Conservation (phyloP, 2,329 filamentous ascomycete genomes). For the Alternaria brassicicola region DNA sequence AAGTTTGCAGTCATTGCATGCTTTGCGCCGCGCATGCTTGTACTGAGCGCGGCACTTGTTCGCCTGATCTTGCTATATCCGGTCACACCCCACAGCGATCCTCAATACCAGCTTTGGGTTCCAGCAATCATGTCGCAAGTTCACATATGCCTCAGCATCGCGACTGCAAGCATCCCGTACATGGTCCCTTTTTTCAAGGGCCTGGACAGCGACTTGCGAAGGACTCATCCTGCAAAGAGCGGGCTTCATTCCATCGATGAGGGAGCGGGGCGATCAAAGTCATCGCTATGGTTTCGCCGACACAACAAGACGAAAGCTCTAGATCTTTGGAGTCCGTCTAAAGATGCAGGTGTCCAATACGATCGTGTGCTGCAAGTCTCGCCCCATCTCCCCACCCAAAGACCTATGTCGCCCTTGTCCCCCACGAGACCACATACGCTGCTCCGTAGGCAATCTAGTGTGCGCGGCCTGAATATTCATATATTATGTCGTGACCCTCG, state of each 20-base stretch:
- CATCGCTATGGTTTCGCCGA: constrained; percentile 19
- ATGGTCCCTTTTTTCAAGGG: constrained; percentile 40
- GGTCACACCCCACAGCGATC: constrained; percentile 32
- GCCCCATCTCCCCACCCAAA: constrained; percentile 27
- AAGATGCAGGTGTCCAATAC: constrained; percentile 11
- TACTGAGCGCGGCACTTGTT: constrained; percentile 33
- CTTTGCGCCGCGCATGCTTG: constrained; percentile 40
- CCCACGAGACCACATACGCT: constrained; percentile 20
- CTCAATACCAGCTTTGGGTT: constrained; percentile 38
- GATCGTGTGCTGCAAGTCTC: constrained; percentile 28
- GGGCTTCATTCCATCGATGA: constrained; percentile 12
- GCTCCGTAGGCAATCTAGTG: constrained; percentile 23
- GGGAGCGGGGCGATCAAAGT: constrained; percentile 7
- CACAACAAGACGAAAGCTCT: constrained; percentile 18
- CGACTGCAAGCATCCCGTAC: constrained; percentile 44
- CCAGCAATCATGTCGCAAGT: constrained; percentile 35
- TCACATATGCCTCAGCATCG: constrained; percentile 38
- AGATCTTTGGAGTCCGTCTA: constrained; percentile 20
- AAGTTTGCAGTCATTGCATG: constrained; percentile 41
- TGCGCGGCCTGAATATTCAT: constrained; percentile 29
- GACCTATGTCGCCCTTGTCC: constrained; percentile 27
- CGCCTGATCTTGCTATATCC: constrained; percentile 42
- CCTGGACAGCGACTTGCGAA: constrained; percentile 23
- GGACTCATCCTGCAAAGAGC: constrained; percentile 20
- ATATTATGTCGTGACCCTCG: constrained; percentile 25